Base-by-base conservation (phyloP, 805 yeast genomes). In the Cyberlindnera bimundalis region DNA sequence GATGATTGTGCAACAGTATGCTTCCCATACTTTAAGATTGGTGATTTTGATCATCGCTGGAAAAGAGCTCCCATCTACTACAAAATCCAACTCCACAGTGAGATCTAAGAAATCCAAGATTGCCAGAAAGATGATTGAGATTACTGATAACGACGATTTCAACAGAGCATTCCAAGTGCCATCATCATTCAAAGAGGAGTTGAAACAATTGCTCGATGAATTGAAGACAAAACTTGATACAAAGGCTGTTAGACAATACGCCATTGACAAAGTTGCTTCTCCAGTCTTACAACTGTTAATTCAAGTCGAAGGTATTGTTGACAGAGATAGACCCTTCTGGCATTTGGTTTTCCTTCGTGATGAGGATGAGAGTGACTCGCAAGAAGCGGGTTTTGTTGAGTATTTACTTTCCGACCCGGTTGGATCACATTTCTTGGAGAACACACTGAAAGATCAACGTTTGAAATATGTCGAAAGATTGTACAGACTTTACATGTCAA, bases 121-220 rank as follows among this genome's bases (percentile, higher is more conserved):
- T 62, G 96, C 97, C 6, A 79, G 98, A 61, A 89, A 89, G 59
- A 86, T 87, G 95, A 86, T 88, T 55, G 93, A 85, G 52, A 81
- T 88, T 33, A 80, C 81, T 53, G 95, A 86, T 60, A 81, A 73
- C 46, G 82, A 80, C 13, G 89, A 83, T 49, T 83, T 80, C 54
- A 72, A 78, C 55, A 69, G 74, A 43, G 66, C 81, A 0, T 85
- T 77, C 58, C 85, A 79, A 62, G 78, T 78, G 1, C 96, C 96
- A 8, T 62, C 73, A 2, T 68, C 84, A 0, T 86, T 86, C 60
- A 82, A 79, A 50, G 68, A 68, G 8, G 78, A 81, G 47, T 64
- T 88, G 39, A 69, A 68, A 36, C 73, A 72, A 15, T 47, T 83
- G 11, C 56, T 84, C 25, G 58, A 66, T 9, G 46, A 59, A 6